Conservation (phyloP, 2,329 filamentous ascomycete genomes). For the Sporothrix variecibatus region DNA sequence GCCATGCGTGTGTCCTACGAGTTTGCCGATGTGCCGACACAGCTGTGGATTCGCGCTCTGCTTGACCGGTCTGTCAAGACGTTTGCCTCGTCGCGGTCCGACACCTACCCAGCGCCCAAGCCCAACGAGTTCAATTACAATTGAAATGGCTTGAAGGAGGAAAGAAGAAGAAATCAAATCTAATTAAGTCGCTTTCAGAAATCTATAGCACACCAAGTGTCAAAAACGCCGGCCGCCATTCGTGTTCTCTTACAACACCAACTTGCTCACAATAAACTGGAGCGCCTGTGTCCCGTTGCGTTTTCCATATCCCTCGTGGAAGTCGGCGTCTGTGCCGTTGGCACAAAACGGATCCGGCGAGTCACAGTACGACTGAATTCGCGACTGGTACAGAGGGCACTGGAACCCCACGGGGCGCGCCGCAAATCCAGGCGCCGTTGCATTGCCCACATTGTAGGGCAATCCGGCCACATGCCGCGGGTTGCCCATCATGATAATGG, state of each 20-base stretch:
- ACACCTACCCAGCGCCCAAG: constrained; percentile 20
- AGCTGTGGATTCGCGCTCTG: constrained; percentile 40
- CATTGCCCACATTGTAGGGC: constrained; percentile 61
- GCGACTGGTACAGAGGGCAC: constrained; percentile 53
- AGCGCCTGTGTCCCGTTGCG: constrained; percentile 60
- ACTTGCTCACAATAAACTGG: constrained; percentile 56
- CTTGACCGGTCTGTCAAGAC: constrained; percentile 38
- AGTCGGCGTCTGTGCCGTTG: constrained; percentile 54
- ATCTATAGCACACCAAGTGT: not conserved
- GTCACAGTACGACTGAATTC: constrained; percentile 61
- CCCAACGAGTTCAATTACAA: constrained; percentile 23
- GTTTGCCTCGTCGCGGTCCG: constrained; percentile 39
- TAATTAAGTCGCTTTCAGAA: not conserved
- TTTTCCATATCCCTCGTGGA: constrained; percentile 59
- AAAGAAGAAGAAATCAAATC: not conserved
- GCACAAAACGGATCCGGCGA: constrained; percentile 62
- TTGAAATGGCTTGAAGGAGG: not conserved
- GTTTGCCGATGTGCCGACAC: constrained; percentile 40
- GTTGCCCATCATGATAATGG: constrained; percentile 62
- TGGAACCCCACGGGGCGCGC: constrained; percentile 56
- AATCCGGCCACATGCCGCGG: constrained; percentile 55
- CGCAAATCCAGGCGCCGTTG: constrained; percentile 58
- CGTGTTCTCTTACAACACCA: constrained; percentile 32
- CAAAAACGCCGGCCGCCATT: not conserved
- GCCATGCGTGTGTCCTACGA: constrained; percentile 45